Base-by-base conservation (phyloP, 2,329 filamentous ascomycete species). In the Zymoseptoria pseudotritici region DNA sequence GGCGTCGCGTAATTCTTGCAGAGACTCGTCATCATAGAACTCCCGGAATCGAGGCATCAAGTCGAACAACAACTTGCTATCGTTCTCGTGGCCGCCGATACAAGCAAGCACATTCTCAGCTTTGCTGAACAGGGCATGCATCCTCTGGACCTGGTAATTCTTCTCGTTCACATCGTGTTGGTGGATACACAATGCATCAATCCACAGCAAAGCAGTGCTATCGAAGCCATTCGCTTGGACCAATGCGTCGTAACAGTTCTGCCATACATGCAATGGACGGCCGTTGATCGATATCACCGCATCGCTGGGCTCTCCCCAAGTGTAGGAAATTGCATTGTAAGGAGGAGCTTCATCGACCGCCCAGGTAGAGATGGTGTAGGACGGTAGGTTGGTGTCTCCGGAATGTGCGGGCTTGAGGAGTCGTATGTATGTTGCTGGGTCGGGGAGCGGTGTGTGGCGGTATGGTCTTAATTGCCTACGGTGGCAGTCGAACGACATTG, bases 291-390 rank as follows among this genome's bases (percentile, higher is more conserved):
- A 13, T 11, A 57, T 60, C 17, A 9, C 24, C 51, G 13, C 13
- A 7, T 20, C 7, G n/a, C 21, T 52, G 11, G 31, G 52, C 19
- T 52, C 29, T 13, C 58, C 58, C 58, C 58, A 58, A 20, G 36
- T 50, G 24, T 61, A 61, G 1, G 62, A 64, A 9, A 62, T 55
- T 21, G 60, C 62, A 29, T 50, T 56, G 36, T 62, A 62, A 21
- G 20, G 3, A 7, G 60, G 62, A 21, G 50, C 51, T 19, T 51
- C 13, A 13, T 42, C 6, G 3, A 26, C 11, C 10, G n/a, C 19
- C 54, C 58, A 60, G 6, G 58, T 53, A 22, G 22, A 50, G n/a
- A 53, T 21, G 19, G 17, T n/a, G 11, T 22, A 53, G 22, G 21
- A 21, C 6, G 21, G 51, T 21, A 26, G 9, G n/a, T n/a, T 20